Conservation (phyloP, 2,329 filamentous ascomycete species). For the Myriosclerotinia duriaeana region DNA sequence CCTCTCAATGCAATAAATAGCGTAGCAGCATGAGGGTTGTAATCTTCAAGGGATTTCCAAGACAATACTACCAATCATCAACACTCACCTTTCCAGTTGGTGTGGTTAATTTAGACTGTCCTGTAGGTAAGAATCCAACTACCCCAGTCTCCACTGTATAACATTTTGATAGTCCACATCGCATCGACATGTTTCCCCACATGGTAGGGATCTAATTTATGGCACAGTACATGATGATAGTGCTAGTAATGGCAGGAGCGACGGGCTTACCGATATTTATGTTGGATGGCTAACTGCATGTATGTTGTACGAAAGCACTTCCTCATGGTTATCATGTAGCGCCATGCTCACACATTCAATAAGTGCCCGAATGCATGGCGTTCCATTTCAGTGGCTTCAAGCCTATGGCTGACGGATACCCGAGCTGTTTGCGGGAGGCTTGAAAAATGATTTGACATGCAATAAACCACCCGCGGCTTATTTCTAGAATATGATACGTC, state of each 20-base stretch:
- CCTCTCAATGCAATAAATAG: not conserved
- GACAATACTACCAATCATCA: not conserved
- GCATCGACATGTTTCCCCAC: not conserved
- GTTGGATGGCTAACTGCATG: slow-evolving; percentile 2
- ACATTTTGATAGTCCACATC: not conserved
- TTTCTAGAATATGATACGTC: not conserved
- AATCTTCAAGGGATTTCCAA: not conserved
- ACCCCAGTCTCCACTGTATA: slow-evolving; percentile 9
- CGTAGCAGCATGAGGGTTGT: not conserved
- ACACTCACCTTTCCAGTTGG: not conserved
- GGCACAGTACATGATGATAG: not conserved
- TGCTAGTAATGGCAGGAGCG: not conserved
- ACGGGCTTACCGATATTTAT: slow-evolving; percentile 1
- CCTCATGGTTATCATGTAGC: not conserved
- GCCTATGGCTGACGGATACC: not conserved
- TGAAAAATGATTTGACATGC: not conserved
- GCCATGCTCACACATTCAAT: not conserved
- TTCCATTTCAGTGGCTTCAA: not conserved
- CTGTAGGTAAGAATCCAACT: not conserved
- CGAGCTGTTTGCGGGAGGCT: not conserved
- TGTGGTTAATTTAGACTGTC: not conserved
- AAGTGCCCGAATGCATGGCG: not conserved
- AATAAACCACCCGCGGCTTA: not conserved
- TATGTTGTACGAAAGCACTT: not conserved
- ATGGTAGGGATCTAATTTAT: not conserved